Conservation (phyloP, 345 rosid genomes). For the Combretum micranthum region DNA sequence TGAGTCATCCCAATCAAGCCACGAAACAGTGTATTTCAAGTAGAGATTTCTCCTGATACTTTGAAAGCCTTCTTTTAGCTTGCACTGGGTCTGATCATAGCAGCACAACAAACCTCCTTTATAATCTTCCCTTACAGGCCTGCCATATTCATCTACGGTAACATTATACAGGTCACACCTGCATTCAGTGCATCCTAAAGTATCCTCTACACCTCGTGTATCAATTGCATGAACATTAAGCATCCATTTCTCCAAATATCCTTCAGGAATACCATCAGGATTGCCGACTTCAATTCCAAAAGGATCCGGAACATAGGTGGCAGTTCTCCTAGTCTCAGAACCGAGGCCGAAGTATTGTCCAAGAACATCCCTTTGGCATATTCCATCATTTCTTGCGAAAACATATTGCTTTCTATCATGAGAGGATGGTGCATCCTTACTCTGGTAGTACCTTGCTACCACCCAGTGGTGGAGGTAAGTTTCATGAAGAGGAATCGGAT, state of each 20-base stretch:
- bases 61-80: constrained; percentile 43
- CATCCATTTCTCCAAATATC: constrained; percentile 65
- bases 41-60: constrained; percentile 38
- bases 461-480: constrained; percentile 95
- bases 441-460: constrained; percentile 40
- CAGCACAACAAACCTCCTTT: constrained; percentile 70
- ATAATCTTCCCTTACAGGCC: constrained; percentile 44
- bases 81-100: constrained; percentile 59
- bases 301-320: constrained; percentile 67
- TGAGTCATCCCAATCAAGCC: constrained; percentile 63
- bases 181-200: constrained; percentile 75
- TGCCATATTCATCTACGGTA: constrained; percentile 44
- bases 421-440: constrained; percentile 15
- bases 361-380: constrained; percentile 37
- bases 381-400: constrained; percentile 41
- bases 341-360: constrained; percentile 72
- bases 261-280: constrained; percentile 54
- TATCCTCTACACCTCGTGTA: constrained; percentile 68
- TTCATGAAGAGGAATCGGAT: constrained; percentile 64
- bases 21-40: constrained; percentile 58
- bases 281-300: constrained; percentile 71
- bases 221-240: constrained; percentile 86
- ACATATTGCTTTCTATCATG: constrained; percentile 17
- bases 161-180: constrained; percentile 65
- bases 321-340: constrained; percentile 72